A percentile compares a stretch with the other conserved stretches of the same genome.
phyloP scores from a whole-genome alignment of 352 stramenopile genomes.

The Phytopythium mirpurense region DNA sequence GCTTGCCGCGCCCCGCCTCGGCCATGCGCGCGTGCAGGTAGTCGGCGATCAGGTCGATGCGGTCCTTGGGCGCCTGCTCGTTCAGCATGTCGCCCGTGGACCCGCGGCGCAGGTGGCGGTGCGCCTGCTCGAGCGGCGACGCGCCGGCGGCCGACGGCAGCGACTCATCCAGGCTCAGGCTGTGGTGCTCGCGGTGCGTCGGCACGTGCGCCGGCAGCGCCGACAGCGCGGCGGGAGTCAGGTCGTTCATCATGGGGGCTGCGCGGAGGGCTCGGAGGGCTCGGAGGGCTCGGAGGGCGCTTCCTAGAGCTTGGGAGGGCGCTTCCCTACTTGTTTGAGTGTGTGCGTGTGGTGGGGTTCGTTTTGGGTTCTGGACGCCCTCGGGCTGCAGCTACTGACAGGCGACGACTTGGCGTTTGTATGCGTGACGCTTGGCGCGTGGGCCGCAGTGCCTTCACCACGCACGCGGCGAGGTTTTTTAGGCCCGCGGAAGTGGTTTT shows the following conservation, averaged over 20 bases:
- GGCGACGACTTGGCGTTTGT: constrained; percentile 1
- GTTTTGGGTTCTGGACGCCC: background rate
- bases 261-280: no score
- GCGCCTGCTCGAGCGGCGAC: no score
- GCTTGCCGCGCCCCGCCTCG: constrained; percentile 19
- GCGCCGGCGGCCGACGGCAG: constrained; percentile 11
- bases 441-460: background rate
- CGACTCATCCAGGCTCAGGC: constrained; percentile 37
- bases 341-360: background rate
- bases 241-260: constrained; percentile 33
- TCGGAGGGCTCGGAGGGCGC: background rate
- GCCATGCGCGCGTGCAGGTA: constrained; percentile 55
- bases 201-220: constrained; percentile 17
- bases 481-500: background rate
- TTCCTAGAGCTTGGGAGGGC: background rate
- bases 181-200: constrained; percentile 34
- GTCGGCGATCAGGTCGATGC: constrained; percentile 75
- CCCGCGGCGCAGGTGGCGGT: constrained; percentile 27
- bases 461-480: constrained; percentile 1
- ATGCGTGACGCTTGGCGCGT: constrained; percentile 6
- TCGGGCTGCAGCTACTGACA: background rate
- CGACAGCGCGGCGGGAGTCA: background rate
- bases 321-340: background rate
- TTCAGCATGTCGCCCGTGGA: constrained; percentile 65
- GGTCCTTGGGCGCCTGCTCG: constrained; percentile 54